Conservation (phyloP, 2,329 filamentous ascomycete species). For the Phoma sp. region DNA sequence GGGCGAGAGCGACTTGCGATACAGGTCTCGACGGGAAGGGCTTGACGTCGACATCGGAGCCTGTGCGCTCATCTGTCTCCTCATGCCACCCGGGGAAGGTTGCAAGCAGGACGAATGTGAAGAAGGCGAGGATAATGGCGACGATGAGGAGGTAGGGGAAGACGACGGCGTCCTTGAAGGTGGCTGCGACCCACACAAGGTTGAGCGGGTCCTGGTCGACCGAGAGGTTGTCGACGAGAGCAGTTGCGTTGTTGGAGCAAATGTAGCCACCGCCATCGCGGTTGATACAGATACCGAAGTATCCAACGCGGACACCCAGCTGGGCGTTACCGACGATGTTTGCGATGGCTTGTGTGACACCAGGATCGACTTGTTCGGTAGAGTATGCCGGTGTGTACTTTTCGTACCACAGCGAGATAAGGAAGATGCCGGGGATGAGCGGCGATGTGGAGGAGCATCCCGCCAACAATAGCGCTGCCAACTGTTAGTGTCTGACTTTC, state of each 20-base stretch:
- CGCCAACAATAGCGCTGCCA: conserved; percentile 82
- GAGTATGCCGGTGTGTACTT: conserved; percentile 81
- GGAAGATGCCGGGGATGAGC: conserved; percentile 92
- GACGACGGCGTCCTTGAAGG: conserved; percentile 98
- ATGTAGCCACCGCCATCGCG: conserved; percentile 89
- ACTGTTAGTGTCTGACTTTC: conserved; percentile 29
- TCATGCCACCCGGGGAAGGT: conserved; percentile 99
- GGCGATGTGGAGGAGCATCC: conserved; percentile 97
- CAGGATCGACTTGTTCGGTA: conserved; percentile 89
- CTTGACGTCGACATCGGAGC: conserved; percentile 88
- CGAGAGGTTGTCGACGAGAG: conserved; percentile 84
- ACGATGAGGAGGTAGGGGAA: conserved; percentile 99
- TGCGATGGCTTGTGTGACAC: conserved; percentile 80
- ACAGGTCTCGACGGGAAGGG: conserved; percentile 92
- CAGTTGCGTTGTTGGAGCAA: conserved; percentile 96
- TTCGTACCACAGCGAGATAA: conserved; percentile 97
- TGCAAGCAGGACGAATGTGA: conserved; percentile 91
- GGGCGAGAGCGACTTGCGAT: conserved; percentile 88
- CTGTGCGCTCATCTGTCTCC: conserved; percentile 75
- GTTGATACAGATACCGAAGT: conserved; percentile 97
- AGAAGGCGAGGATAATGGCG: conserved; percentile 94
- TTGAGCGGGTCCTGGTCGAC: conserved; percentile 96
- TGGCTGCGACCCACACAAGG: conserved; percentile 93
- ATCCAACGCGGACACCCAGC: conserved; percentile 91
- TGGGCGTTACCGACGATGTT: conserved; percentile 87